Evolutionary conservation across 305 asterid species (phyloP), one percentile per base, ranked within the genome.

Genomic region (Nicotiana rustica): DNA sequence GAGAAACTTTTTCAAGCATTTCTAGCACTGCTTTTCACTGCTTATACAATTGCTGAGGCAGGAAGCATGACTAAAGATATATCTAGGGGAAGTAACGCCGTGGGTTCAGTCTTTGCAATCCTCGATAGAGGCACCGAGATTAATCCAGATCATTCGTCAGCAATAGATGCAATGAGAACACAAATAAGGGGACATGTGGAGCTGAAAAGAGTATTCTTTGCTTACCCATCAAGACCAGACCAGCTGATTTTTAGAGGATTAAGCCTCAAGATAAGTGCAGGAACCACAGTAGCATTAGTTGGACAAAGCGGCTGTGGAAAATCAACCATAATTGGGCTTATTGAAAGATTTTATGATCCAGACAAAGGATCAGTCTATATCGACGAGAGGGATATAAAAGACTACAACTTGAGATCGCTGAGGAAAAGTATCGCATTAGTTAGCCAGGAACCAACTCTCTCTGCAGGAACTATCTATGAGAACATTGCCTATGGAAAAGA

Each of bases 21-120:
- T 84, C 85, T 94, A 3, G 93, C 93, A 6, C 92, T 94, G 19
- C 86, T 94, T 31, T 92, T 93, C 83, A 94, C 97, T 14, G 98
- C 97, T 29, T 93, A 93, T 79, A 93, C 96, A 9, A 94, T 94
- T 31, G 98, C 97, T 33, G 98, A 94, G 62, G 98, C 96, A 9
- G 98, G 98, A 81, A 94, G 97, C 87, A 93, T 94, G 98, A 94
- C 98, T n/a, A 92, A 92, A 52, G 98, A 94, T 83, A 84, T 94
- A 81, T 89, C 98, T 0, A 86, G 97, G 81, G 98, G 98, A 85
- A 93, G 91, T 87, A 88, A 84, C n/a, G 98, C 95, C 3, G 95
- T 94, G 3, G 83, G 96, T 60, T 92, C 98, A 41, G 94, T 94
- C 19, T 92, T 92, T 55, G 88, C 98, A 14, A 90, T 91, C 81